phyloP scores from a whole-genome alignment of 2,329 filamentous ascomycete species.

The Triangularia setosa region DNA sequence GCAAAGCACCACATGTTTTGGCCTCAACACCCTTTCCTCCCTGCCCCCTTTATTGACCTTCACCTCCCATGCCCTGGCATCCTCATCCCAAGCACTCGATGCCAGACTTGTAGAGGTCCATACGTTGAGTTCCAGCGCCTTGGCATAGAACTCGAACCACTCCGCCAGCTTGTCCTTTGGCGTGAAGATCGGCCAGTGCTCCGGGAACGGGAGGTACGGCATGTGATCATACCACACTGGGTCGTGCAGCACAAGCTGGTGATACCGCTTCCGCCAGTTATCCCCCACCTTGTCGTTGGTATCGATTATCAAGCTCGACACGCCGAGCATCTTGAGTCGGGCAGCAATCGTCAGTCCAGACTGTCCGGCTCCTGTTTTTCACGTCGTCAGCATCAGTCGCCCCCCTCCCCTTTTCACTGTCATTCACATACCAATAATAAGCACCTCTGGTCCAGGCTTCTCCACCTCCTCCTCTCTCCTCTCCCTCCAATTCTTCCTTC shows the following conservation, averaged over 20 bases:
- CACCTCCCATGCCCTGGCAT: constrained; percentile 51
- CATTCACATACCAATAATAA: constrained; percentile 47
- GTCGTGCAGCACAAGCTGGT: constrained; percentile 57
- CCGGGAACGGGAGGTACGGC: constrained; percentile 59
- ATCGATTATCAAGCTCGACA: constrained; percentile 51
- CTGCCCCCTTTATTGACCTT: constrained; percentile 34
- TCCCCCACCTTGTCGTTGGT: constrained; percentile 50
- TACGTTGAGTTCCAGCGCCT: constrained; percentile 59
- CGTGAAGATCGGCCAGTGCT: constrained; percentile 62
- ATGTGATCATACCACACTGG: constrained; percentile 57
- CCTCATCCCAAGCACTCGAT: constrained; percentile 45
- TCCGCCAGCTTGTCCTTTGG: constrained; percentile 65
- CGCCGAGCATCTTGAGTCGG: constrained; percentile 51
- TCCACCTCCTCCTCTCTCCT: constrained; percentile 43
- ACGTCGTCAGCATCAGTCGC: constrained; percentile 4
- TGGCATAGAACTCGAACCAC: constrained; percentile 61
- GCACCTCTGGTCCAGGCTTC: constrained; percentile 49
- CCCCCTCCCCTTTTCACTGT: background rate
- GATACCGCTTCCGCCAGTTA: constrained; percentile 58
- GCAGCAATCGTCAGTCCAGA: constrained; percentile 50
- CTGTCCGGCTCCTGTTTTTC: constrained; percentile 47
- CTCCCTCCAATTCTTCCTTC: constrained; percentile 51
- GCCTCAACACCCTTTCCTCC: constrained; percentile 43
- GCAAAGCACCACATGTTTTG: constrained; percentile 50
- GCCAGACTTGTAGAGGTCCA: constrained; percentile 52